Base-by-base conservation (phyloP, 345 rosid genomes). In the Populus tremula region DNA sequence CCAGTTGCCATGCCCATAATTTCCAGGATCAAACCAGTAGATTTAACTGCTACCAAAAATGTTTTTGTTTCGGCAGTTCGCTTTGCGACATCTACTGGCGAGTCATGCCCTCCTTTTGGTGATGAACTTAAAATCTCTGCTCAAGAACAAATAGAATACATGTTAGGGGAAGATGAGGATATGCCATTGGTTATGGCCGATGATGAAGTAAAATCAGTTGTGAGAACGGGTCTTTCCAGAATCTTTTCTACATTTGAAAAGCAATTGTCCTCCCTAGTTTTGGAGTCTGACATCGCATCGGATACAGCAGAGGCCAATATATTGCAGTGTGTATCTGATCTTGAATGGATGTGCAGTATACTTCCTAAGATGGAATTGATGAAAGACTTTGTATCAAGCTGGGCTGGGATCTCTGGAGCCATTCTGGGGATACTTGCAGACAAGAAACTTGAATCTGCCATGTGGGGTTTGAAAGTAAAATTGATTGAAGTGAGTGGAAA, bases 131-230 rank as follows among this genome's bases (percentile, higher is more conserved):
- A 88, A 82, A 82, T 83, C 47, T 89, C 98, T 68, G 97, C 99
- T 53, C 94, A 91, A 79, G 96, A 96, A 77, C 97, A 96, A 77
- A 92, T 93, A 14, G 98, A 96, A 14, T 90, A 88, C 86, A 92
- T 96, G 99, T 78, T 96, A 31, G 87, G 94, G 3, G 88, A 82
- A 77, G 94, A 96, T 72, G 84, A 86, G 33, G 91, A 96, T 61
- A 85, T 79, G 11, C 84, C 88, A 43, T 79, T 89, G 75, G 81
- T 93, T n/a, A 86, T 79, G 12, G 74, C 88, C 16, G 89, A 90
- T 41, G 92, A 89, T 41, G 97, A 93, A 76, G 93, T 96, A 25
- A 91, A 87, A 79, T 87, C 93, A 5, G 90, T 82, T 5, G 88
- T 88, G 12, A 86, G 78, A 82, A 59, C 61, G 67, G 94, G 98